Evolutionary conservation across 2,329 filamentous ascomycete genomes (phyloP).

Genomic region (Pezicula radicicola): DNA sequence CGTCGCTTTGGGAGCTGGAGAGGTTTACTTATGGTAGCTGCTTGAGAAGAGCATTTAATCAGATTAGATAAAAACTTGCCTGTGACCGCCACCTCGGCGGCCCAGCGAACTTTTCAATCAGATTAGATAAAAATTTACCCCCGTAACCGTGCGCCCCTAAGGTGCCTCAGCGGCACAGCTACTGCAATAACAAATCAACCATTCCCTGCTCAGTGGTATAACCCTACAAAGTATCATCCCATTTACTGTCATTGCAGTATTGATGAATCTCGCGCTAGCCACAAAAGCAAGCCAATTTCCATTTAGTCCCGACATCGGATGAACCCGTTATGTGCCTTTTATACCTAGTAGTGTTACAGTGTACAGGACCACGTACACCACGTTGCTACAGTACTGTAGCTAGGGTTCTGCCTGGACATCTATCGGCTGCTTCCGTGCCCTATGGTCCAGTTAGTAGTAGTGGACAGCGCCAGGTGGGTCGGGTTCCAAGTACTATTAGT

Average conservation of each 20-base stretch:
- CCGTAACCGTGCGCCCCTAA: not conserved
- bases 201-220: too few relatives aligned
- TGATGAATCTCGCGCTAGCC: not conserved
- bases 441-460: not conserved
- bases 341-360: not conserved
- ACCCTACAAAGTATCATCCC: too few relatives aligned
- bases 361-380: not conserved
- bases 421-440: not conserved
- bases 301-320: not conserved
- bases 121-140: not conserved
- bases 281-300: not conserved
- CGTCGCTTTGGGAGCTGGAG: too few relatives aligned
- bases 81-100: not conserved
- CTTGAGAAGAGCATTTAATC: not conserved
- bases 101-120: not conserved
- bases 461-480: not conserved
- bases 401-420: not conserved
- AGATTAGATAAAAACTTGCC: slow-evolving; percentile 5
- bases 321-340: not conserved
- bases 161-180: too few relatives aligned
- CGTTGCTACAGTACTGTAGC: not conserved
- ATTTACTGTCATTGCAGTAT: not conserved
- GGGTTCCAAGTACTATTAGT: not conserved
- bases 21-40: too few relatives aligned
- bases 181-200: too few relatives aligned